Evolutionary conservation across 305 asterid species (phyloP).

Genomic region (Lippia alba): DNA sequence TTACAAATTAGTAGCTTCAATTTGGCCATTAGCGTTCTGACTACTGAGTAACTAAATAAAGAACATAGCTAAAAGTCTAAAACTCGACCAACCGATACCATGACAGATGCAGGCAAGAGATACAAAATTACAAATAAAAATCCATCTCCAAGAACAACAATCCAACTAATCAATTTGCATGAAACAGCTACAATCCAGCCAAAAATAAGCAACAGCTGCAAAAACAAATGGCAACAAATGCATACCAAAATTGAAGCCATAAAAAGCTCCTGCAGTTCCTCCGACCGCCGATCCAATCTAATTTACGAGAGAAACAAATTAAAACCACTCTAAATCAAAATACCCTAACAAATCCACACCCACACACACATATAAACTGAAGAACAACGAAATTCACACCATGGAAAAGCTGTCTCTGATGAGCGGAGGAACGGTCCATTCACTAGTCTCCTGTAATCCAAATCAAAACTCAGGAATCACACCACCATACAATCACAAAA

Average conservation of each 20-base stretch:
- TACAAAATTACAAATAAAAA: not conserved
- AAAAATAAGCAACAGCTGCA: not conserved
- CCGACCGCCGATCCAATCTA: conserved; percentile 95
- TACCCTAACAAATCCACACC: not conserved
- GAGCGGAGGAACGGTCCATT: conserved; percentile 81
- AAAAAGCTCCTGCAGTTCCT: conserved; percentile 81
- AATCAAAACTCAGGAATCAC: conserved; percentile 25
- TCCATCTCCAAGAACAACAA: not conserved
- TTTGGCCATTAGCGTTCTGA: not conserved
- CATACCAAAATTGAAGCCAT: conserved; percentile 78
- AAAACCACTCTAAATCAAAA: conserved; percentile 11
- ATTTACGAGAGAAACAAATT: conserved; percentile 2
- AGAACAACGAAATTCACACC: conserved; percentile 43
- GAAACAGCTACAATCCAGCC: not conserved
- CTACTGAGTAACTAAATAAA: conserved; percentile 20
- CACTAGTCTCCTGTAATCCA: conserved; percentile 71
- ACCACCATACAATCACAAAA: not conserved
- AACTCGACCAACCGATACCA: not conserved
- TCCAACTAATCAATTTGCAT: not conserved
- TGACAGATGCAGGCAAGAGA: not conserved
- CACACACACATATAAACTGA: not conserved
- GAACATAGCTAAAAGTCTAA: not conserved
- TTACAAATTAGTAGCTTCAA: not conserved
- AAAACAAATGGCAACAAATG: conserved; percentile 14
- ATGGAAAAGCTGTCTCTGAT: conserved; percentile 88